These are phyloP conservation scores for Rhinocladiella similis DNA, from an alignment of 2,329 filamentous ascomycete species.

Conservation along the genomic window DNA sequence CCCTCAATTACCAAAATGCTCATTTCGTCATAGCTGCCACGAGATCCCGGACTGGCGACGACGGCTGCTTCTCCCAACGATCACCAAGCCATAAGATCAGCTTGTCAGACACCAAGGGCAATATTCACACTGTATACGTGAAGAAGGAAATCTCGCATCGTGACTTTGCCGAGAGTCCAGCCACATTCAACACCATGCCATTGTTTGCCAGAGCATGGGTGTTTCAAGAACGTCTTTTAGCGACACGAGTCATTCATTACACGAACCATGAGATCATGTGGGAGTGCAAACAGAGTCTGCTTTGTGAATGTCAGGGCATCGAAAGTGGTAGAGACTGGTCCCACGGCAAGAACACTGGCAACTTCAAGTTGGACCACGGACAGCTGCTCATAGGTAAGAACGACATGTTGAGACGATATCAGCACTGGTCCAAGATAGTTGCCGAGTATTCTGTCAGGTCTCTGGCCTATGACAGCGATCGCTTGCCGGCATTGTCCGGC, in stretches of 20 bases:
- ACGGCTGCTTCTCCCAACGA: not conserved
- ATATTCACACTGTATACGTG: not conserved
- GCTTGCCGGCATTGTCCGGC: not conserved
- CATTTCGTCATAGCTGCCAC: slow-evolving; percentile 13
- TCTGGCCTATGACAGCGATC: not conserved
- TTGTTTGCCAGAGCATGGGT: slow-evolving; percentile 1
- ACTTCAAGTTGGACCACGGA: too few relatives aligned
- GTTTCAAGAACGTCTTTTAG: slow-evolving; percentile 29
- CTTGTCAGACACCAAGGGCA: too few relatives aligned
- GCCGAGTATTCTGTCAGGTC: not conserved
- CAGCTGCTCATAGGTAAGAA: not conserved
- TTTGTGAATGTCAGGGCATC: slow-evolving; percentile 1
- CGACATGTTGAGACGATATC: not conserved
- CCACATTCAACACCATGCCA: not conserved
- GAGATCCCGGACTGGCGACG: not conserved
- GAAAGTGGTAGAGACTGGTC: not conserved
- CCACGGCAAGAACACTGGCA: not conserved
- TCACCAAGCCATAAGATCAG: not conserved
- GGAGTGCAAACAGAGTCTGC: slow-evolving; percentile 13
- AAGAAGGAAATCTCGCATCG: not conserved
- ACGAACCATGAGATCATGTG: slow-evolving; percentile 34
- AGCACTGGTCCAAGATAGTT: not conserved
- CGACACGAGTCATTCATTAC: slow-evolving; percentile 26
- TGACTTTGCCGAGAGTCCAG: not conserved
- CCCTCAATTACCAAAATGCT: slow-evolving; percentile 16